A percentile compares a stretch with the other conserved stretches of the same genome.
phyloP scores from a whole-genome alignment of 768 basidiomycete species.

The Porphyrellus cyaneotinctus region DNA sequence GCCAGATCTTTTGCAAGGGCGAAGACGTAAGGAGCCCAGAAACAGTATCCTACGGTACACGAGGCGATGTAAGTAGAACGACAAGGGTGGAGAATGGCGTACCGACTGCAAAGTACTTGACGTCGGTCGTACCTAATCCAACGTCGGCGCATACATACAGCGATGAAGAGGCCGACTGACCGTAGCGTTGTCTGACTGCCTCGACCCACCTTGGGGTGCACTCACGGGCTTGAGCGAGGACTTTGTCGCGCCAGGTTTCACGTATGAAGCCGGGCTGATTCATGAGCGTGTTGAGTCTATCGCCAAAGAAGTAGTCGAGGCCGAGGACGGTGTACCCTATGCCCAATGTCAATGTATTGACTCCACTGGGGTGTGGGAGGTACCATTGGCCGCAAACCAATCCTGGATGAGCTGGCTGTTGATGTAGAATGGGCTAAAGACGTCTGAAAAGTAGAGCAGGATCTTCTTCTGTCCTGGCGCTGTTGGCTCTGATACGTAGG shows the following conservation, averaged over 20 bases:
- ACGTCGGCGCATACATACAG: constrained; percentile 8
- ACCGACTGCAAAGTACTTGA: constrained; percentile 47
- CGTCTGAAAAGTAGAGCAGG: too few species aligned
- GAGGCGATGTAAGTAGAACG: not conserved
- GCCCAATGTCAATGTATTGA: not conserved
- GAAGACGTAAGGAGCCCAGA: constrained; percentile 51
- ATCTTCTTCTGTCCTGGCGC: too few species aligned
- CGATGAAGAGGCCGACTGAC: constrained; percentile 24
- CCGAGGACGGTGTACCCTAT: constrained; percentile 57
- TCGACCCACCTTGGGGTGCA: constrained; percentile 49
- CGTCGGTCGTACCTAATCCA: constrained; percentile 21
- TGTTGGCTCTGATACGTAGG: too few species aligned
- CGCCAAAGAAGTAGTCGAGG: constrained; percentile 62
- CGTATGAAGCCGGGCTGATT: constrained; percentile 37
- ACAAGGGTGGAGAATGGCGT: not conserved
- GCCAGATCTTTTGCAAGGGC: constrained; percentile 42
- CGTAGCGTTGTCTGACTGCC: constrained; percentile 46
- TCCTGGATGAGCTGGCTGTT: too few species aligned
- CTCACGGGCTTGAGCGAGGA: constrained; percentile 34
- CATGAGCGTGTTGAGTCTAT: constrained; percentile 42
- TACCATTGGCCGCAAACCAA: too few species aligned
- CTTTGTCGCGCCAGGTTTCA: constrained; percentile 40
- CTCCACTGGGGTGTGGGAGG: too few species aligned
- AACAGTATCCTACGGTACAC: constrained; percentile 48
- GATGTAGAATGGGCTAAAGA: too few species aligned